phyloP scores from a whole-genome alignment of 2,329 filamentous ascomycete genomes.

The Aspergillus sp. region DNA sequence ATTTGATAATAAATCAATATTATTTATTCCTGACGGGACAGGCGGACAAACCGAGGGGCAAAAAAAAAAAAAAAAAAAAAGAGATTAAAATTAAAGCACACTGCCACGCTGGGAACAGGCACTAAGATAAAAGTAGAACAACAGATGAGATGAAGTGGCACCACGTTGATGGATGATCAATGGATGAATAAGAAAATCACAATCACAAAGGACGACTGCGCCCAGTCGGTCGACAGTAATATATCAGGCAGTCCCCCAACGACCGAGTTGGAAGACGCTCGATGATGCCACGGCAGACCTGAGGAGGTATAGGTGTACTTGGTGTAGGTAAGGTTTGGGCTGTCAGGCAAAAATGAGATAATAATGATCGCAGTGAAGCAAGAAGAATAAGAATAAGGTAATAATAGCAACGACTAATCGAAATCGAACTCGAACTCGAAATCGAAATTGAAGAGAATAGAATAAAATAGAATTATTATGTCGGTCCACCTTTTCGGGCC shows the following conservation, averaged over 20 bases:
- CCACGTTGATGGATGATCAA: constrained; percentile 14
- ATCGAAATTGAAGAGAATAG: too few relatives aligned
- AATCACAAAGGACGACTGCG: too few relatives aligned
- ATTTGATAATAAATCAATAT: too few relatives aligned
- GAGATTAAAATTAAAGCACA: background rate
- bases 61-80: background rate
- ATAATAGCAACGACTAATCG: background rate
- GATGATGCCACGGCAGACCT: constrained; percentile 14
- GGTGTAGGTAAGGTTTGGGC: background rate
- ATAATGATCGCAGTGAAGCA: background rate
- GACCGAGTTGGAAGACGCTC: constrained; percentile 13
- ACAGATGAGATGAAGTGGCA: constrained; percentile 17
- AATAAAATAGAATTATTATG: background rate
- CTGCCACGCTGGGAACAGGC: constrained; percentile 2
- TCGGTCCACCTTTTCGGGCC: background rate
- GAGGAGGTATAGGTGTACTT: background rate
- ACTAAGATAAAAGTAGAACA: constrained; percentile 9
- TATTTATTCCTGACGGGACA: background rate
- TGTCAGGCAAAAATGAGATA: constrained; percentile 9
- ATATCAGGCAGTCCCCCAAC: background rate
- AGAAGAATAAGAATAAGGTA: too few relatives aligned
- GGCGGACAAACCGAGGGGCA: constrained; percentile 1
- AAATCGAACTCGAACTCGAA: background rate
- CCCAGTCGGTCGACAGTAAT: constrained; percentile 8
- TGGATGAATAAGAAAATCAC: background rate